Evolutionary conservation across 306 rosid species (phyloP).

Genomic region (Vachellia pachyceras): DNA sequence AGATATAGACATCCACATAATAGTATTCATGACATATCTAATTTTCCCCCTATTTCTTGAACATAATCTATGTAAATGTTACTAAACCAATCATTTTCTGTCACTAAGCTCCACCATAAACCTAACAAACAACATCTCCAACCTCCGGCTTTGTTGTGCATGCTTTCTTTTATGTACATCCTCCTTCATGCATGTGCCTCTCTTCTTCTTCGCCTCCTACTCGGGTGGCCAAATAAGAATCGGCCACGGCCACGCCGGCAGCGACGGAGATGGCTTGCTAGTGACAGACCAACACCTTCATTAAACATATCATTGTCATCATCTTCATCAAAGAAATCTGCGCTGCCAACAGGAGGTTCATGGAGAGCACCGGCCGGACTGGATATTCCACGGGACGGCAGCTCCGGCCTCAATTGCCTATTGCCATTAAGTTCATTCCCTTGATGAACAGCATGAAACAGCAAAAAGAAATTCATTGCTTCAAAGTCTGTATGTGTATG

Average conservation of each 20-base stretch:
- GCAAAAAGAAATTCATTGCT: slow-evolving; percentile 87
- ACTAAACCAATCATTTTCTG: slow-evolving; percentile 47
- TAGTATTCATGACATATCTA: too few species aligned
- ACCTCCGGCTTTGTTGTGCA: slow-evolving; percentile 51
- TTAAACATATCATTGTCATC: slow-evolving; percentile 40
- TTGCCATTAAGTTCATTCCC: slow-evolving; percentile 55
- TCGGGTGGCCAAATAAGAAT: slow-evolving; percentile 72
- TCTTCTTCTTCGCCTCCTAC: slow-evolving; percentile 82
- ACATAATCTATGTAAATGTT: slow-evolving; percentile 51
- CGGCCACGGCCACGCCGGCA: slow-evolving; percentile 75
- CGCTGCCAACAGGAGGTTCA: slow-evolving; percentile 25
- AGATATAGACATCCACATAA: too few species aligned
- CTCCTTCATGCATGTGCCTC: slow-evolving; percentile 34
- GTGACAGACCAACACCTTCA: slow-evolving; percentile 58
- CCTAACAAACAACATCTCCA: slow-evolving; percentile 61
- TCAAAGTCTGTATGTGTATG: slow-evolving; percentile 73
- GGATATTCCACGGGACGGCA: slow-evolving; percentile 46
- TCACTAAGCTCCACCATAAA: slow-evolving; percentile 54
- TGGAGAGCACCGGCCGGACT: slow-evolving; percentile 42
- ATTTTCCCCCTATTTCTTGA: slow-evolving; percentile 40
- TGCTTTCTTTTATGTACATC: slow-evolving; percentile 37
- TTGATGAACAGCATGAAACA: slow-evolving; percentile 80
- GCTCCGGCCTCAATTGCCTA: slow-evolving; percentile 62
- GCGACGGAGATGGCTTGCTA: slow-evolving; percentile 72
- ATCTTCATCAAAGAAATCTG: slow-evolving; percentile 61